A percentile compares a stretch with the other conserved stretches of the same genome.
Evolutionary conservation across 768 basidiomycete species (phyloP).

Genomic region (Russula compacta): DNA sequence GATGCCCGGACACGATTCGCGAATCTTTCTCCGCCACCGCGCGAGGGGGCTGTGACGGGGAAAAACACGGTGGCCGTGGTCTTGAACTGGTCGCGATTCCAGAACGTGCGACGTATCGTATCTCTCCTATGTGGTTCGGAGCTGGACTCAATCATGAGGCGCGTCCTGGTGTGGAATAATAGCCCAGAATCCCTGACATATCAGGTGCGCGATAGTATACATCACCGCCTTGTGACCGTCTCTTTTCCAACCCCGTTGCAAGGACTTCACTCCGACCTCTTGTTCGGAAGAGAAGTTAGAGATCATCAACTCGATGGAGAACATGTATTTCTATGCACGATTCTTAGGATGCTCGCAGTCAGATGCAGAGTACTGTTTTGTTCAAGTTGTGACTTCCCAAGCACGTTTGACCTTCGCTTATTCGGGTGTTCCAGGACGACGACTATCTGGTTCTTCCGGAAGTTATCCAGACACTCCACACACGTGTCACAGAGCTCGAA

Average conservation of each 20-base stretch:
- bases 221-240: not conserved
- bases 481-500: slow-evolving; percentile 28
- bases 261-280: slow-evolving; percentile 21
- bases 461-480: slow-evolving; percentile 42
- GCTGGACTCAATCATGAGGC: slow-evolving; percentile 37
- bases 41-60: not conserved
- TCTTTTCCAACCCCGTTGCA: slow-evolving; percentile 29
- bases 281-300: slow-evolving; percentile 38
- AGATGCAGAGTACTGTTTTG: slow-evolving; percentile 47
- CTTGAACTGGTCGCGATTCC: slow-evolving; percentile 59
- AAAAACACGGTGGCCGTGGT: slow-evolving; percentile 35
- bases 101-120: slow-evolving; percentile 50
- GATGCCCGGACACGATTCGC: not conserved
- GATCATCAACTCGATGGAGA: slow-evolving; percentile 49
- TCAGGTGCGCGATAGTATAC: slow-evolving; percentile 30
- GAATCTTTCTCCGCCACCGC: not conserved
- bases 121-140: slow-evolving; percentile 40
- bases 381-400: slow-evolving; percentile 38
- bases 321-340: slow-evolving; percentile 54
- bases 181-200: slow-evolving; percentile 35
- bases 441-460: slow-evolving; percentile 56
- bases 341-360: slow-evolving; percentile 48
- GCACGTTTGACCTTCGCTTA: not conserved
- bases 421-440: slow-evolving; percentile 42
- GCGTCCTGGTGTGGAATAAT: slow-evolving; percentile 58